Evolutionary conservation across 1,139 yeast species (phyloP).

Genomic region (Geotrichum restrictum): DNA sequence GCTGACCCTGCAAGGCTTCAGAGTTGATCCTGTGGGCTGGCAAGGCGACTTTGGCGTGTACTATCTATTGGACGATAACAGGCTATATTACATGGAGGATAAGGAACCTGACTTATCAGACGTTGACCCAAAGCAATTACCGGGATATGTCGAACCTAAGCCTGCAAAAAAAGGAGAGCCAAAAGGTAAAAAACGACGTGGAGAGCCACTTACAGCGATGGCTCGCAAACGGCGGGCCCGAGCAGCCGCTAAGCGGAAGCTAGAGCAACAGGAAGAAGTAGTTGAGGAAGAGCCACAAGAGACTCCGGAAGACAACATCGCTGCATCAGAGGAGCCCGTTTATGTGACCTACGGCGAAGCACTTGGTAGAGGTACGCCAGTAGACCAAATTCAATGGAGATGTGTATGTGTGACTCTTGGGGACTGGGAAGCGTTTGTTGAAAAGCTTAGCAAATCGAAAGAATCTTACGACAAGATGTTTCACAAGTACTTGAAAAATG

Average conservation of each 20-base stretch:
- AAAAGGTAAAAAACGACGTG: constrained; percentile 6
- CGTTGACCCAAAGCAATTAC: constrained; percentile 16
- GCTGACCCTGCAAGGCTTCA: constrained; percentile 17
- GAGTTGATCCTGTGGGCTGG: constrained; percentile 38
- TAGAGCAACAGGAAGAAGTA: constrained; percentile 19
- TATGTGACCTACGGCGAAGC: constrained; percentile 25
- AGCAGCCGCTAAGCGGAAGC: constrained; percentile 18
- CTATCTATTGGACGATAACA: constrained; percentile 38
- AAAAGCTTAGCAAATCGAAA: constrained; percentile 25
- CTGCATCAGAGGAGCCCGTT: constrained; percentile 8
- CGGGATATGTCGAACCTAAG: constrained; percentile 7
- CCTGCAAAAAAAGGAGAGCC: constrained; percentile 2
- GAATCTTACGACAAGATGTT: constrained; percentile 25
- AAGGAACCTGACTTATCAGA: constrained; percentile 27
- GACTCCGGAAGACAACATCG: constrained; percentile 18
- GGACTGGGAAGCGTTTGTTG: constrained; percentile 34
- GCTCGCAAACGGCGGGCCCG: constrained; percentile 16
- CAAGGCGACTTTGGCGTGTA: constrained; percentile 34
- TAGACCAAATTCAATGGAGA: constrained; percentile 33
- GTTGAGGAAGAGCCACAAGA: constrained; percentile 15
- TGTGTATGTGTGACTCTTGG: constrained; percentile 37
- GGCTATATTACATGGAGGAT: constrained; percentile 34
- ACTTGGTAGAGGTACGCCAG: constrained; percentile 26
- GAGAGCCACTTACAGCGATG: constrained; percentile 7
- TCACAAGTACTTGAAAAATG: constrained; percentile 25